Percentiles rank a stretch among this genome's conserved stretches.
These are phyloP conservation scores for Capronia americana DNA, from an alignment of 2,329 filamentous ascomycete genomes.

Conservation along the genomic window DNA sequence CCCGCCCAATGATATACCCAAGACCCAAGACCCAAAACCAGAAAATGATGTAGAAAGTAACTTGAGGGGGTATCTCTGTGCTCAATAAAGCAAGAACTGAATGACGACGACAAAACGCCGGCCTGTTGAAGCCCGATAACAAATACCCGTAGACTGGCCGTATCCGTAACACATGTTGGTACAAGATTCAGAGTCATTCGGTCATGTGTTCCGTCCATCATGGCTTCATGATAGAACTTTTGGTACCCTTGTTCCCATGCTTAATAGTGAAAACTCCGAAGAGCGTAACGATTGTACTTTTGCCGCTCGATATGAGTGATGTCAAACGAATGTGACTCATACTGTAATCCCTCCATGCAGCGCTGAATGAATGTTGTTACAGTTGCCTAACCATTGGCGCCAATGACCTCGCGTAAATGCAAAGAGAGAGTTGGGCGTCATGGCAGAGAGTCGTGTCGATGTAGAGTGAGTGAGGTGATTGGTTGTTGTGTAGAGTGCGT, in stretches of 20 bases:
- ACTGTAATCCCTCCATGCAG: conserved; percentile 15
- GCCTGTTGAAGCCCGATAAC: neutral
- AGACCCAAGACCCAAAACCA: neutral
- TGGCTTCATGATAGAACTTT: conserved; percentile 28
- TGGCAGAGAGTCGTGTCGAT: conserved; percentile 14
- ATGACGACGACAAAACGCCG: conserved; percentile 8
- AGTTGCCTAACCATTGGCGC: conserved; percentile 25
- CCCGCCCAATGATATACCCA: neutral
- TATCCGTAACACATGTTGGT: conserved; percentile 19
- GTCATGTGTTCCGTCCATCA: conserved; percentile 25
- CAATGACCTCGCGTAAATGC: conserved; percentile 8
- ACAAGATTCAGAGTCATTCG: conserved; percentile 26
- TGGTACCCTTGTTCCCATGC: conserved; percentile 14
- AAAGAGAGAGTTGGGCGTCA: conserved; percentile 1
- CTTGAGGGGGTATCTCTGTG: conserved; percentile 22
- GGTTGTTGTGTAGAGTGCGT: conserved; percentile 14
- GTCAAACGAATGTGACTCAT: conserved; percentile 29
- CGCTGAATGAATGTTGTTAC: conserved; percentile 27
- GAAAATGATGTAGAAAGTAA: neutral
- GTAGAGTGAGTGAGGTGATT: conserved; percentile 1
- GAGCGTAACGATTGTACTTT: conserved; percentile 18
- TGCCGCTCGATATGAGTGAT: conserved; percentile 1
- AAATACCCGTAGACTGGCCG: conserved; percentile 13
- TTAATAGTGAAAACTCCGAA: conserved; percentile 20
- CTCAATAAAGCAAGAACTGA: conserved; percentile 11